Evolutionary conservation across 2,329 filamentous ascomycete genomes (phyloP), one percentile per base, ranked within the genome.

Genomic region (Aspergillus sp.): DNA sequence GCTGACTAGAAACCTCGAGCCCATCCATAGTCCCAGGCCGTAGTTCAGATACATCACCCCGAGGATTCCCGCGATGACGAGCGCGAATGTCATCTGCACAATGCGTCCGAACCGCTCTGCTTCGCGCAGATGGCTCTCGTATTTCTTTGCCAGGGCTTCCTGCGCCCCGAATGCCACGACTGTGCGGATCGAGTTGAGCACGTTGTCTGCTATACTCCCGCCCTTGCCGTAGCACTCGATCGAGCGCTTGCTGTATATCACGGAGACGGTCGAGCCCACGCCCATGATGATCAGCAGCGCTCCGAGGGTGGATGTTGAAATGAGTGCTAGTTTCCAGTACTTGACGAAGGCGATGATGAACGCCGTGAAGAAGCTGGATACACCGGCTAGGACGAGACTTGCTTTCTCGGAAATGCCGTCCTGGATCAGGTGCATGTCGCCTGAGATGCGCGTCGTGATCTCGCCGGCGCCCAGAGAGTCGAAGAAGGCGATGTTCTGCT

Each of bases 391-490:
- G 0, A 89, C 90, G 61, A 96, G 76, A n/a, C 85, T 86, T 43
- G 95, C 83, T 77, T 96, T 96, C 73, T 96, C 90, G 0, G 90
- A 93, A 48, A 97, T 95, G 46, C 91, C 93, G 64, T 96, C 91
- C 73, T 96, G 93, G 54, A 97, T 87, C 48, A 95, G 78, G 68
- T 96, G 96, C 39, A 91, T 95, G 72, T 96, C 93, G 7, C 92
- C 88, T 0, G 92, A 96, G 66, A 96, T 96, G 60, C 92, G 87
- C 0, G 92, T 96, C 0, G 92, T 96, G 59, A 97, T 90, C 74
- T 96, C 93, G 48, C 93, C 92, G 39, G 91, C 88, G 49, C 91
- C 92, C 4, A 96, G 83, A 66, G 92, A 93, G 75, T 97, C 93
- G 75, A 95, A 96, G 76, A 90, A 96, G 41, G 86, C 91, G 70